Evolutionary conservation across 768 basidiomycete species (phyloP).

Genomic region (Lactarius quietus): DNA sequence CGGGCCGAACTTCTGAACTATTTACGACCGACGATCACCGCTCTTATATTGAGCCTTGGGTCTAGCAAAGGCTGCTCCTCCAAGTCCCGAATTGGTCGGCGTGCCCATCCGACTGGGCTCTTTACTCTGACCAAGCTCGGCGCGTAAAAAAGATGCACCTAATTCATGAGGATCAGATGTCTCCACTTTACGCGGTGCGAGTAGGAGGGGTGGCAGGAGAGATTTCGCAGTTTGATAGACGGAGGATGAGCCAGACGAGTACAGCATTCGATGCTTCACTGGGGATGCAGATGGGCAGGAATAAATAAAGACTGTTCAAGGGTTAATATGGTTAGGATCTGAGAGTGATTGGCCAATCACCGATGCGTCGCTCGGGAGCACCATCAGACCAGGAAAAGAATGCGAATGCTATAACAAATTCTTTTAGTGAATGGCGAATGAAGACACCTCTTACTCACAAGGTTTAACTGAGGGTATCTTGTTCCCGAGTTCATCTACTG

Average conservation of each 20-base stretch:
- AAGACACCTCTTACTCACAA: conserved; percentile 35
- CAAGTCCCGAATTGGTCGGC: conserved; percentile 28
- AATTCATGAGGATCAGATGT: conserved; percentile 78
- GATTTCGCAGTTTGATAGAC: conserved; percentile 56
- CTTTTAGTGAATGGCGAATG: conserved; percentile 17
- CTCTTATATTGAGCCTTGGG: conserved; percentile 67
- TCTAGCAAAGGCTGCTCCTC: conserved; percentile 56
- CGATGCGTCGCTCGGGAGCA: conserved; percentile 51
- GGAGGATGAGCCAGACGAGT: conserved; percentile 64
- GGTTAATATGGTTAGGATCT: conserved; percentile 7
- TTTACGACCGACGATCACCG: conserved; percentile 24
- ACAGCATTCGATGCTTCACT: conserved; percentile 85
- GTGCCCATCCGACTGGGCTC: conserved; percentile 25
- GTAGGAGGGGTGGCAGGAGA: conserved; percentile 41
- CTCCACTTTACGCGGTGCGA: conserved; percentile 67
- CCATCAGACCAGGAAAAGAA: conserved; percentile 64
- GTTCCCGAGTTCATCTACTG: conserved; percentile 44
- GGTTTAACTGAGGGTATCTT: conserved; percentile 57
- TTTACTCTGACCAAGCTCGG: conserved; percentile 47
- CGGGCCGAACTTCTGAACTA: neutral
- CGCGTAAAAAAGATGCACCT: conserved; percentile 55
- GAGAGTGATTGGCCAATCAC: conserved; percentile 38
- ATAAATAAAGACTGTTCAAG: conserved; percentile 77
- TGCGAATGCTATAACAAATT: conserved; percentile 43
- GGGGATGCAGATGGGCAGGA: conserved; percentile 81